Conservation (phyloP, 331 rosid genomes). For the Phaseolus coccineus region DNA sequence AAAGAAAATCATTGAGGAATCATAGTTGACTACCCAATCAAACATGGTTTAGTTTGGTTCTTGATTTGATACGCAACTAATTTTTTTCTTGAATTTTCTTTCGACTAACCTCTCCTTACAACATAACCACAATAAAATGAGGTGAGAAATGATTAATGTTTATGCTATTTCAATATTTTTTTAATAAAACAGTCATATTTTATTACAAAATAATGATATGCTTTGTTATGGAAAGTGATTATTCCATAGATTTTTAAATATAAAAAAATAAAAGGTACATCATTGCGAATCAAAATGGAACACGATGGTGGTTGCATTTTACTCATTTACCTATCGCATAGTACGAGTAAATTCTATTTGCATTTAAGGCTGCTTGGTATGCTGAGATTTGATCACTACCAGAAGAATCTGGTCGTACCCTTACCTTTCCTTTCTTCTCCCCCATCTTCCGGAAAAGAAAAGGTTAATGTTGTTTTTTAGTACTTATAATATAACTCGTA, state of each 20-base stretch:
- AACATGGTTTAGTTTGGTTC: background rate
- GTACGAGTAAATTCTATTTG: background rate
- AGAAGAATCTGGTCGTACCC: background rate
- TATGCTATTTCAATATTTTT: background rate
- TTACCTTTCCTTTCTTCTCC: background rate
- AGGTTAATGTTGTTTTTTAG: background rate
- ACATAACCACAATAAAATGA: constrained; percentile 7
- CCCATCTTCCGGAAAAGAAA: constrained; percentile 1
- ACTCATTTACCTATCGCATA: background rate
- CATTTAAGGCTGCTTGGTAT: background rate
- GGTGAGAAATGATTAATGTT: background rate
- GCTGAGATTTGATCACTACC: background rate
- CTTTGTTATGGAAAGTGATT: background rate
- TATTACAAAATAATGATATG: background rate
- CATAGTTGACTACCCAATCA: constrained; percentile 8
- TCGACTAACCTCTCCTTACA: background rate
- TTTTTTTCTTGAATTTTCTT: constrained; percentile 1
- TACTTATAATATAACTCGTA: constrained; percentile 19
- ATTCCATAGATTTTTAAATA: background rate
- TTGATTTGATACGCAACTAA: constrained; percentile 21
- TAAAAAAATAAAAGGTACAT: background rate
- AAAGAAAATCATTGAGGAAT: background rate
- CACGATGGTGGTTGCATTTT: background rate
- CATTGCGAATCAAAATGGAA: background rate
- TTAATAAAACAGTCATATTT: background rate